These are phyloP conservation scores for Ichthyophthirius multifiliis DNA, from an alignment of 169 alveolate genomes.

Conservation along the genomic window DNA sequence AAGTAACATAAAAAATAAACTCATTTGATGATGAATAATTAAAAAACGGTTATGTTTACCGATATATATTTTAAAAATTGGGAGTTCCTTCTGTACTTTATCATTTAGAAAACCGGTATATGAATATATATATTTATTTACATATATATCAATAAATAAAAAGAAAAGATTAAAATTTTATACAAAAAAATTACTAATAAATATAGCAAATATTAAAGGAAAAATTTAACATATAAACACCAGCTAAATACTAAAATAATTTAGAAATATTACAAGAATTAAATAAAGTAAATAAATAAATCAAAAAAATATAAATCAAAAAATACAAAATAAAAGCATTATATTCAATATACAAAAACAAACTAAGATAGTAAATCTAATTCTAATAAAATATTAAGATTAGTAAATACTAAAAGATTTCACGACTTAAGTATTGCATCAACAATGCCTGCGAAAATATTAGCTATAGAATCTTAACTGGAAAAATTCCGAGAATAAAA, in stretches of 20 bases:
- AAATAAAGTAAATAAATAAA: not conserved
- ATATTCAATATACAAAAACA: not conserved
- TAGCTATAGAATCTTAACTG: not conserved
- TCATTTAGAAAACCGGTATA: not conserved
- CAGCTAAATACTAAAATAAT: not conserved
- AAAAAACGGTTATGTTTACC: not conserved
- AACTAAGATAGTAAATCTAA: not conserved
- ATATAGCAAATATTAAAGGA: not conserved
- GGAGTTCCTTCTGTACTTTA: not conserved
- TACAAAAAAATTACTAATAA: not conserved
- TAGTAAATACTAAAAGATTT: not conserved
- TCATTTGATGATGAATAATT: not conserved
- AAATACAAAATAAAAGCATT: not conserved
- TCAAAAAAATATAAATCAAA: not conserved
- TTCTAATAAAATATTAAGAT: not conserved
- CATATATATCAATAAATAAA: not conserved
- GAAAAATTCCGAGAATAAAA: not conserved
- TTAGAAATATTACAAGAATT: not conserved
- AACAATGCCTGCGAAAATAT: not conserved
- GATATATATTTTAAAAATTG: not conserved
- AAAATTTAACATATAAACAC: not conserved
- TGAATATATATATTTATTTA: not conserved
- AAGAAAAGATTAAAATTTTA: not conserved
- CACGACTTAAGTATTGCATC: too few relatives aligned
- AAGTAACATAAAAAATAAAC: not conserved